Base-by-base conservation (phyloP, 805 yeast genomes). In the Blastobotrys muscicola region DNA sequence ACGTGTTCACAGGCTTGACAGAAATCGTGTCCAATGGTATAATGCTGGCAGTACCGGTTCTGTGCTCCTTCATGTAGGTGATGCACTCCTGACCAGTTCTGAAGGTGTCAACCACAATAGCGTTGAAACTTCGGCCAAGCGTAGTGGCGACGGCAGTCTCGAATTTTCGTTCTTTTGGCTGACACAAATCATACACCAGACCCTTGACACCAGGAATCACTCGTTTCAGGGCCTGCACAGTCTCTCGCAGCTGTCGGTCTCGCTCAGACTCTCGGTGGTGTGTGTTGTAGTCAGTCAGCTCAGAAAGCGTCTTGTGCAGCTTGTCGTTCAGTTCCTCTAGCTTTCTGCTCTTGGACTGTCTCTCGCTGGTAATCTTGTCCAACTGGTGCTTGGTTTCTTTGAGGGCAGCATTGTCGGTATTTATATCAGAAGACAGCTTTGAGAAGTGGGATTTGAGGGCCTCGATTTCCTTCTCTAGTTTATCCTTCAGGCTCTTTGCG, bases 161-260 rank as follows among this genome's bases (percentile, higher is more conserved):
- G 58, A 77, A 87, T 53, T 76, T 81, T 45, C 75, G 75, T 51
- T 81, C 81, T 42, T 75, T 70, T 11, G 31, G 36, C 36, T 39
- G 41, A 38, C 90, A 83, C 20, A 89, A 67, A 54, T 87, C 96
- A 50, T 77, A 72, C 3, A 90, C 77, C 8, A 86, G 61, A 2
- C 97, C 97, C 51, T 73, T 73, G 2, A 92, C 94, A 3, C 95
- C 87, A 1, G 95, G 92, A 49, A 82, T 74, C n/a, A 81, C 61
- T 54, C 85, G 77, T 52, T 76, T 80, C 43, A 92, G 64, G 43
- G 77, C 71, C 0, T 78, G 62, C 2, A 85, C 80, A 48, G 82
- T 84, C 51, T 87, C 95, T 44, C 90, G 69, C 35, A 84, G 63
- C 48, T 71, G 75, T 40, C 73, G 71, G 49, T 87, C 95, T 48